Percentiles rank a stretch among this genome's conserved stretches.
Conservation (phyloP, 345 rosid genomes). For the Alliaria petiolata region DNA sequence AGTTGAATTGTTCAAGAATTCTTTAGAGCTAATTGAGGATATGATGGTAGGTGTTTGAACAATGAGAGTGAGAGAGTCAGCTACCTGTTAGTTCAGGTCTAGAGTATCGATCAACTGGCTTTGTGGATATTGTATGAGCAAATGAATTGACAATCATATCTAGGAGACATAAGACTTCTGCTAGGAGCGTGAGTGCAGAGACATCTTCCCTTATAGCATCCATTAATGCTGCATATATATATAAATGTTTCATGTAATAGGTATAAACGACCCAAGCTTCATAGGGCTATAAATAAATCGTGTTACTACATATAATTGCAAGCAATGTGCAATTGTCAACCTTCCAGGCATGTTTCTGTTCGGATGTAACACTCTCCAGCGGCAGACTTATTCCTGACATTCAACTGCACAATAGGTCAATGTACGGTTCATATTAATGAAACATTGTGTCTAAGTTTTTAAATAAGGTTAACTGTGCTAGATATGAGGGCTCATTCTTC, state of each 20-base stretch:
- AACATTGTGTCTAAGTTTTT: not conserved
- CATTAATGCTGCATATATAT: slow-evolving; percentile 59
- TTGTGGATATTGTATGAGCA: slow-evolving; percentile 81
- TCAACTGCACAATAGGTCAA: slow-evolving; percentile 58
- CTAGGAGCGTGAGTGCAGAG: slow-evolving; percentile 76
- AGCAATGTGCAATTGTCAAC: slow-evolving; percentile 35
- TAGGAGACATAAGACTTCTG: slow-evolving; percentile 88
- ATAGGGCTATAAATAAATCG: not conserved
- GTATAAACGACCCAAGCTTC: not conserved
- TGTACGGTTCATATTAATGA: not conserved
- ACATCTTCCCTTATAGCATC: slow-evolving; percentile 76
- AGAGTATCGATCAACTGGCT: slow-evolving; percentile 76
- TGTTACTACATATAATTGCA: not conserved
- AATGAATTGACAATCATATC: slow-evolving; percentile 97
- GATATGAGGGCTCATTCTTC: slow-evolving; percentile 10
- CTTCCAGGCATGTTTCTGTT: slow-evolving; percentile 95
- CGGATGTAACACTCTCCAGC: slow-evolving; percentile 88
- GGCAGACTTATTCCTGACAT: slow-evolving; percentile 91
- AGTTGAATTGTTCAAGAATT: not conserved
- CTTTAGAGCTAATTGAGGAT: slow-evolving; percentile 7
- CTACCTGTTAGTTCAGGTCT: slow-evolving; percentile 86
- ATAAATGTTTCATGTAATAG: slow-evolving; percentile 8
- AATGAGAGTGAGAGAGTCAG: slow-evolving; percentile 11
- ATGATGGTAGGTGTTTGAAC: slow-evolving; percentile 1
- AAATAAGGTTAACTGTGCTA: slow-evolving; percentile 1